phyloP scores from a whole-genome alignment of 768 basidiomycete genomes.

The Favolaschia claudopus region DNA sequence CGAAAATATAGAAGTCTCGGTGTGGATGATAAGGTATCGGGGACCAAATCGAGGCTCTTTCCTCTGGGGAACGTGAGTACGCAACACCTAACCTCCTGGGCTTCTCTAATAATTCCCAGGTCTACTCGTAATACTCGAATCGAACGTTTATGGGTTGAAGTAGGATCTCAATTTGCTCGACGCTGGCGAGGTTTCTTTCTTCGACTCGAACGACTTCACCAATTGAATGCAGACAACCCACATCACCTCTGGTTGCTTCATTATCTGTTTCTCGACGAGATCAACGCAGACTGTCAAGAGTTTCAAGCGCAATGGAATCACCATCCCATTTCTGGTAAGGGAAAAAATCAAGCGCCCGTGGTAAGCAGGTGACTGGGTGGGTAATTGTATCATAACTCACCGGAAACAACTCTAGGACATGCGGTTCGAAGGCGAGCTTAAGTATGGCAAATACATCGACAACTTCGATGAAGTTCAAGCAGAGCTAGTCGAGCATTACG shows the following conservation, averaged over 20 bases:
- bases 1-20: constrained; percentile 36
- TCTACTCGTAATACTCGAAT: constrained; percentile 30
- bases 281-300: constrained; percentile 37
- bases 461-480: constrained; percentile 11
- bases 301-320: constrained; percentile 41
- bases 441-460: constrained; percentile 17
- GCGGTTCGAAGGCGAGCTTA: constrained; percentile 8
- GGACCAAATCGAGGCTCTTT: constrained; percentile 30
- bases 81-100: constrained; percentile 15
- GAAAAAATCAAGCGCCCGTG: constrained; percentile 21
- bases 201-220: constrained; percentile 32
- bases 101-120: neutral
- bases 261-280: constrained; percentile 32
- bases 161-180: constrained; percentile 35
- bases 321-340: constrained; percentile 35
- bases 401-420: constrained; percentile 9
- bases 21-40: constrained; percentile 34
- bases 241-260: constrained; percentile 12
- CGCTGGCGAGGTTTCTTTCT: constrained; percentile 41
- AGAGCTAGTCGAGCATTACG: constrained; percentile 8
- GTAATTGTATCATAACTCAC: neutral
- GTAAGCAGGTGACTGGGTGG: neutral
- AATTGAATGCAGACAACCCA: constrained; percentile 27
- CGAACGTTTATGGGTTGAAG: constrained; percentile 38
- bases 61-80: constrained; percentile 30